Evolutionary conservation across 176 grass and related monocot genomes (phyloP).

Genomic region (Rhynchospora breviuscula): DNA sequence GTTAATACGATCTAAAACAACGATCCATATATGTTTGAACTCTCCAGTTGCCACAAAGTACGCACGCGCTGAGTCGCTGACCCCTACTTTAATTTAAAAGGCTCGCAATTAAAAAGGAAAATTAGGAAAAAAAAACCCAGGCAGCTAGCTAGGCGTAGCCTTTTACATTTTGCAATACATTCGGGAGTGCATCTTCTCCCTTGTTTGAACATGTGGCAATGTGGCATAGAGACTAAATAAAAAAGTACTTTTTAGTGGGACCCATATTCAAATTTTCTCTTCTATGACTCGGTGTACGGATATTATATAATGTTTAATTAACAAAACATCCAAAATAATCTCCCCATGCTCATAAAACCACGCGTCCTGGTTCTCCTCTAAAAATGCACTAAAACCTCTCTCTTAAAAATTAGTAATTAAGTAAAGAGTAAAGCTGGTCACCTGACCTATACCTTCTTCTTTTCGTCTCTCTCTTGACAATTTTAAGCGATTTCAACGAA

Average conservation of each 20-base stretch:
- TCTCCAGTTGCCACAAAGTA: no score
- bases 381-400: conserved; percentile 22
- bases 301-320: not conserved
- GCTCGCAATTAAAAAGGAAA: not conserved
- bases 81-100: not conserved
- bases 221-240: not conserved
- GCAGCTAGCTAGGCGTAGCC: no score
- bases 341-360: not conserved
- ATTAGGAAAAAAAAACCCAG: not conserved
- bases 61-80: no score
- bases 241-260: not conserved
- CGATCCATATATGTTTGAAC: no score
- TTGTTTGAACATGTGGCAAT: not conserved
- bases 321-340: not conserved
- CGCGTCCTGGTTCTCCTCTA: not conserved
- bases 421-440: conserved; percentile 15
- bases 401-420: conserved; percentile 1
- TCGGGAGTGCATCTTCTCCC: not conserved
- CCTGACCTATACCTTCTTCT: not conserved
- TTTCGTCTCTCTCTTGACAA: not conserved
- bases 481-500: not conserved
- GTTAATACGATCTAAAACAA: no score
- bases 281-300: not conserved
- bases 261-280: not conserved
- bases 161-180: not conserved